Evolutionary conservation across 2,329 filamentous ascomycete species (phyloP), one percentile per base, ranked within the genome.

Genomic region (Talaromyces sp.): DNA sequence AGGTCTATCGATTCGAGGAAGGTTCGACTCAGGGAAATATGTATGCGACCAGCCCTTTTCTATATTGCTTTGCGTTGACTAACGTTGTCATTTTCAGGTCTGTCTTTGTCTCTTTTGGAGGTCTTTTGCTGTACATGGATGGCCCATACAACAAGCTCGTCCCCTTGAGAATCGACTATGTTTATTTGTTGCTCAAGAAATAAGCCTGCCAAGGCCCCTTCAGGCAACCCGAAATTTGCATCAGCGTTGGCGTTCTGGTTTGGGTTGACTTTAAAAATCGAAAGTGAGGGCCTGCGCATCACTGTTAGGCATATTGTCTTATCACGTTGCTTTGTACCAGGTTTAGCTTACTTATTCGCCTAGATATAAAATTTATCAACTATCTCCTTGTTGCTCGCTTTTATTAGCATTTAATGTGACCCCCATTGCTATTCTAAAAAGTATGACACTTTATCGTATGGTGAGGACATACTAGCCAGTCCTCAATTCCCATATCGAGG

Each of bases 141-240:
- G 95, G 96, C 6, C 95, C 95, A 2, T 95, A 96, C 79, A 96
- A 95, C 84, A 97, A 97, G 83, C 87, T 99, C 68, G 96, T 91
- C 39, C 90, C 93, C 33, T 81, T 99, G 74, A 88, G 93, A 72
- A 94, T 97, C 73, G 95, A 99, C 77, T 90, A 97, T 75, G 88
- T 96, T 69, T 99, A 99, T 77, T 86, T 99, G 67, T 85, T 98
- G 67, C 83, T 96, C 71, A 99, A 97, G 87, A 97, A 96, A 88
- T 94, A 76, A 74, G 68, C 22, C 11, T 58, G 35, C 16, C 19
- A 58, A 27, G 11, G 33, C 33, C 16, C 45, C n/a, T 52, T 27
- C 73, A 73, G 71, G 68, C 70, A 67, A 64, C n/a, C 22, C n/a
- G 65, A 64, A 63, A 60, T 67, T 71, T 73, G 69, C 70, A 71